Percentiles rank a stretch among this genome's conserved stretches.
phyloP scores from a whole-genome alignment of 306 rosid species.

The Cucurbita argyrosperma region DNA sequence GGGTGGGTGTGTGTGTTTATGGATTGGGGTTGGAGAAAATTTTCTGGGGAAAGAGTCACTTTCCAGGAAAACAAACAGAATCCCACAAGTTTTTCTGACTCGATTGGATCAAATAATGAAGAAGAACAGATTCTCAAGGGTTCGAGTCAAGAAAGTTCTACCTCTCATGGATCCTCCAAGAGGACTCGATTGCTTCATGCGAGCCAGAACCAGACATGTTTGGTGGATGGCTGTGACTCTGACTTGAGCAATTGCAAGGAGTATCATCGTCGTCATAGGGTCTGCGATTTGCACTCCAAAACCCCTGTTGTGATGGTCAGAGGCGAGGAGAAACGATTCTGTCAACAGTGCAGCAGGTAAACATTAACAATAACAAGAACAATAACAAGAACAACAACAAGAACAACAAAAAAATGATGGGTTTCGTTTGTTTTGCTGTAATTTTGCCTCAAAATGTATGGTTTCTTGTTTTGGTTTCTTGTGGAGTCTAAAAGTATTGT shows the following conservation, averaged over 20 bases:
- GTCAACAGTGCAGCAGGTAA: conserved; percentile 55
- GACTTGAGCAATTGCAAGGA: conserved; percentile 31
- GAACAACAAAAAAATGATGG: not conserved
- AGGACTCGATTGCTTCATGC: not conserved
- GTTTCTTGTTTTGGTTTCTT: not conserved
- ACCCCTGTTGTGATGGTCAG: conserved; percentile 21
- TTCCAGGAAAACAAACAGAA: conserved; percentile 14
- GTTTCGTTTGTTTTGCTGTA: not conserved
- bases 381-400: not conserved
- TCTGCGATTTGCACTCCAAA: conserved; percentile 36
- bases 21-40: conserved; percentile 79
- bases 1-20: conserved; percentile 7
- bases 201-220: conserved; percentile 14
- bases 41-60: conserved; percentile 43
- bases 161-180: not conserved
- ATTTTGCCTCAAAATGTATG: not conserved
- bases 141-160: not conserved
- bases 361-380: too few relatives aligned
- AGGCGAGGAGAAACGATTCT: conserved; percentile 31
- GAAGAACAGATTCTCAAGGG: not conserved
- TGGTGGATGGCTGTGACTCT: conserved; percentile 24
- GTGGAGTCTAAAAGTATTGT: not conserved
- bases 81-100: not conserved
- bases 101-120: conserved; percentile 11
- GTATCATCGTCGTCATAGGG: conserved; percentile 37